phyloP scores from a whole-genome alignment of 148 eudicot genomes.

The Hydrangea macrophylla region DNA sequence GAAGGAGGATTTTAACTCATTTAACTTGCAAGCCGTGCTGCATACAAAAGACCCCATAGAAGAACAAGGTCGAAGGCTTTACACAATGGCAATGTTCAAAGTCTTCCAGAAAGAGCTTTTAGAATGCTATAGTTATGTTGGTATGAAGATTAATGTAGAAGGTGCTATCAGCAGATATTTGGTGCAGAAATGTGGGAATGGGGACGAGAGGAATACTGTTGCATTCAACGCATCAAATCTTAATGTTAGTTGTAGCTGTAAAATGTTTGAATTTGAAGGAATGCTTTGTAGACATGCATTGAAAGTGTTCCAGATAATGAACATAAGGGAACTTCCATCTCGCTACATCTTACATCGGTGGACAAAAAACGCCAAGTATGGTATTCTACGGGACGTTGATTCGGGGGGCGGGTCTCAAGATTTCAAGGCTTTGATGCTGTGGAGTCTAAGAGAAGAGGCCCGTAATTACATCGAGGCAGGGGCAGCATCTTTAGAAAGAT shows the following conservation, averaged over 20 bases:
- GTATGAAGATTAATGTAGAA: constrained; percentile 50
- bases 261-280: constrained; percentile 62
- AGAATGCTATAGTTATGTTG: constrained; percentile 46
- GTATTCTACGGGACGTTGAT: constrained; percentile 40
- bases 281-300: constrained; percentile 56
- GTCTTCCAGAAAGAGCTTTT: constrained; percentile 53
- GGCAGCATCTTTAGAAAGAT: constrained; percentile 42
- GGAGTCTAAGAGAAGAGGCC: constrained; percentile 63
- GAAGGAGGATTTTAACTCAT: constrained; percentile 49
- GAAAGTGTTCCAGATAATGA: constrained; percentile 59
- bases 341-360: constrained; percentile 54
- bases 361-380: constrained; percentile 49
- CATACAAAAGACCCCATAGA: constrained; percentile 57
- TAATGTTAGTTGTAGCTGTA: constrained; percentile 53
- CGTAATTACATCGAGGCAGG: constrained; percentile 48
- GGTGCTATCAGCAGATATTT: constrained; percentile 48
- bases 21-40: constrained; percentile 42
- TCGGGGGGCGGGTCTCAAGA: constrained; percentile 49
- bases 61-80: constrained; percentile 51
- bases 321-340: constrained; percentile 54
- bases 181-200: constrained; percentile 48
- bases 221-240: constrained; percentile 54
- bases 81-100: constrained; percentile 45
- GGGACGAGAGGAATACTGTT: constrained; percentile 58
- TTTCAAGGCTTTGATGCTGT: constrained; percentile 46